Conservation (phyloP, 768 basidiomycete species). For the Serpula lacrymans region DNA sequence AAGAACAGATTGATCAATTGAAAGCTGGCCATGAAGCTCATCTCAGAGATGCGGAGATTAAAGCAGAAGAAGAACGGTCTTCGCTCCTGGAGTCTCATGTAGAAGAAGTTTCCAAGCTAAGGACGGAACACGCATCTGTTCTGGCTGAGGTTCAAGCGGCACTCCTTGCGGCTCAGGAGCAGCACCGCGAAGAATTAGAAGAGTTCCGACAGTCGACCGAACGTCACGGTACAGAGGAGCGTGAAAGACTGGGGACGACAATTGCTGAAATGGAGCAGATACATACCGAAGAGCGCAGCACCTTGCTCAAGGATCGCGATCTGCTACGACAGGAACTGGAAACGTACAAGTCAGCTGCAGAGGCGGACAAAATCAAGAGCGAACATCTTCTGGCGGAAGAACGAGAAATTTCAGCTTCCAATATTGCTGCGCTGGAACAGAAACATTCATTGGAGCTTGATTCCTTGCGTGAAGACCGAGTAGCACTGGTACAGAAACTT, state of each 20-base stretch:
- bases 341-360: constrained; percentile 44
- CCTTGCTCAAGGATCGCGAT: constrained; percentile 33
- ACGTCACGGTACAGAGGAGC: constrained; percentile 42
- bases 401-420: constrained; percentile 21
- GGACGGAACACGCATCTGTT: constrained; percentile 46
- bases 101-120: constrained; percentile 36
- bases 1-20: constrained; percentile 49
- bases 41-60: constrained; percentile 26
- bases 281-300: constrained; percentile 47
- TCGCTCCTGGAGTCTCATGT: constrained; percentile 39
- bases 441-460: constrained; percentile 19
- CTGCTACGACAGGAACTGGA: constrained; percentile 52
- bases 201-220: constrained; percentile 31
- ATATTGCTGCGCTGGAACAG: constrained; percentile 14
- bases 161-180: constrained; percentile 35
- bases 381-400: constrained; percentile 22
- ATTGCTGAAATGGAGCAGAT: constrained; percentile 49
- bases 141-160: constrained; percentile 38
- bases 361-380: constrained; percentile 20
- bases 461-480: constrained; percentile 42
- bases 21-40: constrained; percentile 44
- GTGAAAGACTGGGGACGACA: constrained; percentile 37
- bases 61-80: constrained; percentile 34
- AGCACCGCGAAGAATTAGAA: constrained; percentile 34
- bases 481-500: constrained; percentile 48